Evolutionary conservation across 2,329 filamentous ascomycete species (phyloP), one percentile per base, ranked within the genome.

Genomic region (Cladophialophora immunda): DNA sequence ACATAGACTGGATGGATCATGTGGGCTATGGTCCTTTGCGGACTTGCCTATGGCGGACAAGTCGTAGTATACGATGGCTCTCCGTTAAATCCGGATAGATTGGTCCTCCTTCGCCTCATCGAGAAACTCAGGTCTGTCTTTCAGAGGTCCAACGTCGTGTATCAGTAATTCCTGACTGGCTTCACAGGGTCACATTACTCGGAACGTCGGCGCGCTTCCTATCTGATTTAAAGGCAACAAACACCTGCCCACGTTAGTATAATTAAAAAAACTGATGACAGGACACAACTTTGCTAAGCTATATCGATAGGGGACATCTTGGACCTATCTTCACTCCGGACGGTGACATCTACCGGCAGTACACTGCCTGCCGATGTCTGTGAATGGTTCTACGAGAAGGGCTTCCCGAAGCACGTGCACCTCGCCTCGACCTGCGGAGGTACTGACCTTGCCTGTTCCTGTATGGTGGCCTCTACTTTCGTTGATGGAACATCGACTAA

Each of bases 1-100:
- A 27, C 1, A 22, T 47, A 59, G 0, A 92, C 90, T 0, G 90
- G 91, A 0, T 95, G 92, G 92, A 94, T 96, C 78, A 95, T 96
- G 92, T 61, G 57, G 45, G 41, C 58, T 27, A 50, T 83, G 2
- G 85, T 84, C 41, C 81, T 92, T 0, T 81, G 83, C 13, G 81
- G 83, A 4, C 81, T 93, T 4, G 72, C 90, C 0, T 79, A 83
- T 41, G 91, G 91, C 6, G 82, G 83, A 0, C 83, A 86, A 5
- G 81, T 85, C 0, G 78, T 95, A 0, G 80, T 94, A 17, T 95
- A 95, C 75, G 92, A 96, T 75, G 92, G 92, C 2, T 92, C 89
- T 7, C 92, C 92, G 0, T 92, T 95, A 76, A 79, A 87, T 47
- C 92, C 92, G 0, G 87, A 91, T 68, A 79, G 87, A 1, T 83